Base-by-base conservation (phyloP, 1,284 basidiomycete genomes). In the Kwoniella shivajii region DNA sequence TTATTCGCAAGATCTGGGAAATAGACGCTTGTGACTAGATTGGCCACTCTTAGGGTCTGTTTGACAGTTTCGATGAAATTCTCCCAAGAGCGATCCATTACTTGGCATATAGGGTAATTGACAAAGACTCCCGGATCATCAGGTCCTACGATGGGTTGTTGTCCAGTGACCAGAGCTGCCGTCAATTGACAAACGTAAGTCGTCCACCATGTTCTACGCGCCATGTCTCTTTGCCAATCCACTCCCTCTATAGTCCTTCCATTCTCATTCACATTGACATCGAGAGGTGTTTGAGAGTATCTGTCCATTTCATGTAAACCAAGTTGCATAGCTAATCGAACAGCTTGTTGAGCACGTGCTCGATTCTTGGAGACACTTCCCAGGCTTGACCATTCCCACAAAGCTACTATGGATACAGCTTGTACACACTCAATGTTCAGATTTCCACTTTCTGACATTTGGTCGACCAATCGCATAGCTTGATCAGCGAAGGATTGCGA, bases 151-250 rank as follows among this genome's bases (percentile, higher is more conserved):
- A 75, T 53, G 1, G 76, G 75, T 16, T 52, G 22, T 14, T 56
- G 50, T 7, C 74, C 74, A 1, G 69, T 67, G 14, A 74, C 64
- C 26, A 76, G 54, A 1, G 66, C 54, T 6, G 61, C 56, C 2
- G 53, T 51, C 27, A 76, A 56, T 55, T 77, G 73, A n/a, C 64
- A 68, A 11, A 60, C 65, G 57, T 73, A 79, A 10, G 69, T 64
- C 1, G 68, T 58, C 78, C 78, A 79, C 77, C 77, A 79, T 1
- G 75, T 75, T 48, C 78, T 60, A 45, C 78, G 61, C 10, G 68
- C 68, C 69, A 75, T 71, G 56, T 79, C 78, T 24, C 60, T 64
- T 34, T 54, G 52, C 71, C 77, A 75, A 50, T 76, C 72, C 22
- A 66, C 64, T 9, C 72, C 77, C 49, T 78, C 75, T n/a, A 76